Conservation (phyloP, 306 rosid genomes). For the Lathyrus oleraceus region DNA sequence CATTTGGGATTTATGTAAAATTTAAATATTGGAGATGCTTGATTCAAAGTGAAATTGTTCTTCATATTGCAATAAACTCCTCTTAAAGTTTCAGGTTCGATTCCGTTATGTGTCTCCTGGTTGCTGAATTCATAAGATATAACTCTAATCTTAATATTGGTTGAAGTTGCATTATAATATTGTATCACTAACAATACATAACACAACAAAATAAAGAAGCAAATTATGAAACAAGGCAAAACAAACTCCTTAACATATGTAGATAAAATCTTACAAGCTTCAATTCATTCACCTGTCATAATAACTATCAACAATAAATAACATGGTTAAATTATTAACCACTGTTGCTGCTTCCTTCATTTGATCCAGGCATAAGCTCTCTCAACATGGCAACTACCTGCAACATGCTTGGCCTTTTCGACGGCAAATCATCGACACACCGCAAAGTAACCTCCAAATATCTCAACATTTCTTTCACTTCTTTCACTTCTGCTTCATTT, state of each 20-base stretch:
- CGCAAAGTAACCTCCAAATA: constrained; percentile 70
- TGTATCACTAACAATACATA: constrained; percentile 17
- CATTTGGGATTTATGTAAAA: too few relatives aligned
- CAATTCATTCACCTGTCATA: constrained; percentile 46
- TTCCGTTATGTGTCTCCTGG: too few relatives aligned
- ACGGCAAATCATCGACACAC: constrained; percentile 87
- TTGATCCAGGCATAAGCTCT: constrained; percentile 77
- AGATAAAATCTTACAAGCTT: constrained; percentile 52
- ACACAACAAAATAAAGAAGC: constrained; percentile 35
- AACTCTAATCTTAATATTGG: constrained; percentile 30
- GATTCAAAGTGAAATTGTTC: too few relatives aligned
- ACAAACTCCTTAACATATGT: constrained; percentile 38
- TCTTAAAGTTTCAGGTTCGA: too few relatives aligned
- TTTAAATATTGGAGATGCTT: too few relatives aligned
- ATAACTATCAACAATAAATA: constrained; percentile 36
- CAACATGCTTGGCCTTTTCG: constrained; percentile 93
- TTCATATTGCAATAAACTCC: too few relatives aligned
- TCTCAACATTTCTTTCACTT: constrained; percentile 86
- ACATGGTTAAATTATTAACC: constrained; percentile 44
- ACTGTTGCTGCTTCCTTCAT: constrained; percentile 81
- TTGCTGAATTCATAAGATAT: constrained; percentile 27
- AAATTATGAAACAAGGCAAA: constrained; percentile 40
- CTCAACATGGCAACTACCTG: constrained; percentile 87
- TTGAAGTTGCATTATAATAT: constrained; percentile 30
- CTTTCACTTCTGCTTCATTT: constrained; percentile 79